Evolutionary conservation across 164 flowering plant species (phyloP).

Genomic region (Cinnamomum micranthum): DNA sequence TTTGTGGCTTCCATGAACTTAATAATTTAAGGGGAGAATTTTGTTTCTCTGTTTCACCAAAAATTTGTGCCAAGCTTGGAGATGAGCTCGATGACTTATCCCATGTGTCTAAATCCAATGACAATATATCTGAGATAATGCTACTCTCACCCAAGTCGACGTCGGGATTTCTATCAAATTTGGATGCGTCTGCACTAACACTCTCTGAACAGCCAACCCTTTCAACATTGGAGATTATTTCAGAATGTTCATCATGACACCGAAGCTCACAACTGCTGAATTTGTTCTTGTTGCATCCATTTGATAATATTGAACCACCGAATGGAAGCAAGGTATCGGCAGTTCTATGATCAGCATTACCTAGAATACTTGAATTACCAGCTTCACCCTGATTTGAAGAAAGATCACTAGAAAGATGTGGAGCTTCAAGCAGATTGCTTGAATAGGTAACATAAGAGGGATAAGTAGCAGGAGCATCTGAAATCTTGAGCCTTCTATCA

Average conservation of each 20-base stretch:
- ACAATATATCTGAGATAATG: slow-evolving; percentile 53
- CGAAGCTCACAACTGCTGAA: slow-evolving; percentile 16
- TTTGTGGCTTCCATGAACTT: slow-evolving; percentile 27
- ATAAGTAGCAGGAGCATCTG: slow-evolving; percentile 7
- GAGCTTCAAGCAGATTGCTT: slow-evolving; percentile 8
- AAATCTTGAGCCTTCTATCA: slow-evolving; percentile 9
- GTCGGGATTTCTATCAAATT: slow-evolving; percentile 15
- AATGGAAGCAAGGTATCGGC: slow-evolving; percentile 23
- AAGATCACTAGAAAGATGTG: slow-evolving; percentile 12
- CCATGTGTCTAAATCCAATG: slow-evolving; percentile 42
- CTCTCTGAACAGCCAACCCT: slow-evolving; percentile 21
- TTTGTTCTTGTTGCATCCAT: slow-evolving; percentile 16
- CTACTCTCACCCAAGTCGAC: slow-evolving; percentile 42
- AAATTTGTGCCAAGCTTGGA: slow-evolving; percentile 28
- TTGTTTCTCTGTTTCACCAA: slow-evolving; percentile 25
- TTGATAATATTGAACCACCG: slow-evolving; percentile 16
- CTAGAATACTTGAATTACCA: slow-evolving; percentile 12
- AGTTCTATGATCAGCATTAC: slow-evolving; percentile 12
- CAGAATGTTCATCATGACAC: slow-evolving; percentile 20
- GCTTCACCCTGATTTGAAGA: slow-evolving; percentile 17
- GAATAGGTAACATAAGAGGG: slow-evolving; percentile 14
- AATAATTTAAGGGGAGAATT: slow-evolving; percentile 21
- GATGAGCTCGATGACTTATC: slow-evolving; percentile 39
- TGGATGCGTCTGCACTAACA: slow-evolving; percentile 9
- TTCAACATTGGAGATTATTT: slow-evolving; percentile 22